Percentiles rank a stretch among this genome's conserved stretches.
These are phyloP conservation scores for Orbilia oligospora DNA, from an alignment of 2,329 filamentous ascomycete genomes.

Conservation along the genomic window DNA sequence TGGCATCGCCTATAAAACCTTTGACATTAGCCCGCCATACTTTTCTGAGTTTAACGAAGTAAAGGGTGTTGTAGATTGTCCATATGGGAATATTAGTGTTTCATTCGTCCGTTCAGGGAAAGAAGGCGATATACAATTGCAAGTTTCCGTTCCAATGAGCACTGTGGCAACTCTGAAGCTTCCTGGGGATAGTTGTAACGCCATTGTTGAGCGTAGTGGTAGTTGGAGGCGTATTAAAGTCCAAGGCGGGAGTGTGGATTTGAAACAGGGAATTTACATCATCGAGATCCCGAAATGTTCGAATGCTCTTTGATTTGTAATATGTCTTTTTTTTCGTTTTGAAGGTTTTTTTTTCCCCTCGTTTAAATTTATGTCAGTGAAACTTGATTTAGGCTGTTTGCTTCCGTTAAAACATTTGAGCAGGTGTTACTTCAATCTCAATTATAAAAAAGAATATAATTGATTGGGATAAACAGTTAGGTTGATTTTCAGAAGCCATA, in stretches of 20 bases:
- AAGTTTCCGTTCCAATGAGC: slow-evolving; percentile 28
- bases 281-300: slow-evolving; percentile 9
- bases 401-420: too few species aligned
- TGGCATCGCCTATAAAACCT: slow-evolving; percentile 68
- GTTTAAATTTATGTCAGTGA: too few species aligned
- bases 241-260: slow-evolving; percentile 3
- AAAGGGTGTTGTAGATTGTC: slow-evolving; percentile 67
- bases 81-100: slow-evolving; percentile 67
- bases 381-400: too few species aligned
- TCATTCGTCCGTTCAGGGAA: slow-evolving; percentile 59
- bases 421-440: too few species aligned
- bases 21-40: slow-evolving; percentile 67
- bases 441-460: too few species aligned
- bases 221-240: slow-evolving; percentile 18
- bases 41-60: slow-evolving; percentile 68
- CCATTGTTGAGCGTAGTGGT: slow-evolving; percentile 23
- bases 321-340: not conserved
- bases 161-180: slow-evolving; percentile 21
- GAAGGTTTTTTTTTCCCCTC: too few species aligned
- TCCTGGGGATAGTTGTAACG: not conserved
- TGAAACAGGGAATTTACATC: slow-evolving; percentile 28
- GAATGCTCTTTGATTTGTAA: not conserved
- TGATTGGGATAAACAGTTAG: too few species aligned
- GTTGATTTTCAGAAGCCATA: not conserved
- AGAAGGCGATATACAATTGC: slow-evolving; percentile 11